A percentile compares a stretch with the other conserved stretches of the same genome.
phyloP scores from a whole-genome alignment of 306 rosid genomes.

The Quercus bicolor region DNA sequence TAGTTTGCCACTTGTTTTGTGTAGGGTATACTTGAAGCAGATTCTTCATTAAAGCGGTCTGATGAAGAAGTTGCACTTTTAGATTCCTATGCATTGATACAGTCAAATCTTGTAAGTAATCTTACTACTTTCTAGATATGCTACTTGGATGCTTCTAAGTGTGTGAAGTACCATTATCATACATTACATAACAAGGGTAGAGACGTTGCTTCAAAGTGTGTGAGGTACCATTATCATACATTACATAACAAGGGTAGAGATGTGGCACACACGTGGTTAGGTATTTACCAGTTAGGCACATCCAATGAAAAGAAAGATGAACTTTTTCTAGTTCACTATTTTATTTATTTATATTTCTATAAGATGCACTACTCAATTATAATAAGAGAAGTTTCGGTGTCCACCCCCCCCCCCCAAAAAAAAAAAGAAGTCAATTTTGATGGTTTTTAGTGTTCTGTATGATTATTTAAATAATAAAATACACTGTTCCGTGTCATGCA shows the following conservation, averaged over 20 bases:
- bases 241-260: neutral
- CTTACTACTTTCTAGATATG: slow-evolving; percentile 16
- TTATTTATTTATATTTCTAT: too few species aligned
- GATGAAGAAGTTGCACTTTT: slow-evolving; percentile 64
- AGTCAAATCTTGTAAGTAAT: slow-evolving; percentile 80
- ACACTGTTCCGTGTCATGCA: too few species aligned
- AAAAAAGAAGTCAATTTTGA: too few species aligned
- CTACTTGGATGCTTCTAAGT: neutral
- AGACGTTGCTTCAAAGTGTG: neutral
- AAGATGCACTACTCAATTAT: too few species aligned
- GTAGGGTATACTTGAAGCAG: slow-evolving; percentile 62
- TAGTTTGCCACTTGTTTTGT: slow-evolving; percentile 13
- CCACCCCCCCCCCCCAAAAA: too few species aligned
- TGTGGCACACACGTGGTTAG: neutral
- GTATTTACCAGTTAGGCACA: neutral
- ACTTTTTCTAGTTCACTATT: neutral
- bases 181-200: neutral
- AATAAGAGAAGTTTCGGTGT: neutral
- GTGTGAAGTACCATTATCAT: neutral
- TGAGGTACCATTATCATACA: neutral
- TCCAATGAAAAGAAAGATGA: neutral
- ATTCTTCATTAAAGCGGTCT: slow-evolving; percentile 70
- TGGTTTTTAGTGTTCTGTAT: too few species aligned
- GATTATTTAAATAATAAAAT: too few species aligned
- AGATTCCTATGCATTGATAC: slow-evolving; percentile 65